phyloP scores from a whole-genome alignment of 768 basidiomycete genomes.

The Cantharellus cinnabarinus region DNA sequence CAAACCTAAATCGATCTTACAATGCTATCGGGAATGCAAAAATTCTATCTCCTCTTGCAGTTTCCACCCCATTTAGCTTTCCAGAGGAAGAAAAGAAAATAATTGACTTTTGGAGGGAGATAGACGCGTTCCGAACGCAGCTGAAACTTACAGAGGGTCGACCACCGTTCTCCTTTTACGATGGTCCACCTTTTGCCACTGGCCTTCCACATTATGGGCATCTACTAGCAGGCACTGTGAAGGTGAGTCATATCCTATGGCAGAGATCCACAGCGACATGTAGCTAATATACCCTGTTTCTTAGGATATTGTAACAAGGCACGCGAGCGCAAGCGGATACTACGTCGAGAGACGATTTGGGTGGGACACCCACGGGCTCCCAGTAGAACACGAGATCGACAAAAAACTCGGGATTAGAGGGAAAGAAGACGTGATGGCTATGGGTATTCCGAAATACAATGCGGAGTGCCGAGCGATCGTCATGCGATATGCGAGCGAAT shows the following conservation, averaged over 20 bases:
- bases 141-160: conserved; percentile 80
- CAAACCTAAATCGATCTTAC: neutral
- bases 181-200: conserved; percentile 93
- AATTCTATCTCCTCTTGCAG: conserved; percentile 18
- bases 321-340: conserved; percentile 81
- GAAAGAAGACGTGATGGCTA: conserved; percentile 76
- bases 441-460: conserved; percentile 98
- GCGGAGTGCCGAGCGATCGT: conserved; percentile 91
- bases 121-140: conserved; percentile 92
- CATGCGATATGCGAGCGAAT: conserved; percentile 89
- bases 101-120: conserved; percentile 79
- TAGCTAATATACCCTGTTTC: neutral
- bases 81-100: conserved; percentile 81
- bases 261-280: neutral
- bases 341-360: conserved; percentile 90
- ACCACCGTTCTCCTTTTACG: conserved; percentile 87
- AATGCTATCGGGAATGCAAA: neutral
- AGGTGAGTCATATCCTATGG: conserved; percentile 31
- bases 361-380: conserved; percentile 97
- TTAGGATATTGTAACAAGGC: conserved; percentile 93
- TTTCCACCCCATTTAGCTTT: conserved; percentile 61
- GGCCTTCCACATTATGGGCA: conserved; percentile 95
- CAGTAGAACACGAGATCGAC: conserved; percentile 99
- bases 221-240: conserved; percentile 80
- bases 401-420: conserved; percentile 84